Percentiles rank a stretch among this genome's conserved stretches.
Evolutionary conservation across 192 early-diverging fungal genomes (phyloP).

Genomic region (Coemansia sp.): DNA sequence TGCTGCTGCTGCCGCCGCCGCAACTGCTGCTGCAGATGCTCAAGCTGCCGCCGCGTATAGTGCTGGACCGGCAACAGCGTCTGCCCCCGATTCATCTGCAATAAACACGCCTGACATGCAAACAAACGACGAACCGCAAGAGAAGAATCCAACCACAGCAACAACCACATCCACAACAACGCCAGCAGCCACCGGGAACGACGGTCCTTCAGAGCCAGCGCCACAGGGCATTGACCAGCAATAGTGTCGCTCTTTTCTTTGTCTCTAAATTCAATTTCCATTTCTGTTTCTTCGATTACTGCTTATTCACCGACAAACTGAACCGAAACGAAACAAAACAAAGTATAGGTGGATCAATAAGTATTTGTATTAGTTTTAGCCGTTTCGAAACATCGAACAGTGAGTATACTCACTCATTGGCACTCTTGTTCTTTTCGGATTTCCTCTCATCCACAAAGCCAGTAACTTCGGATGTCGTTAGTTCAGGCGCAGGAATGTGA

Average conservation of each 20-base stretch:
- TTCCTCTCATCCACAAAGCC: neutral
- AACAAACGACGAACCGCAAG: neutral
- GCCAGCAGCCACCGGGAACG: neutral
- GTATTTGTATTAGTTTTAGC: too few relatives aligned
- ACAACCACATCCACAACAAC: too few relatives aligned
- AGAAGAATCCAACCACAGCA: neutral
- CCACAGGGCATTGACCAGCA: neutral
- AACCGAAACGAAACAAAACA: neutral
- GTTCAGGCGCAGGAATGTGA: neutral
- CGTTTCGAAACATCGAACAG: too few relatives aligned
- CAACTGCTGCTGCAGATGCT: conserved; percentile 6
- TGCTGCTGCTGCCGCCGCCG: conserved; percentile 31
- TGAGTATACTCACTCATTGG: too few relatives aligned
- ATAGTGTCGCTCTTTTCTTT: neutral
- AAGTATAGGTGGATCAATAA: too few relatives aligned
- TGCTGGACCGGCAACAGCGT: neutral
- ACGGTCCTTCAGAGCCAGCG: neutral
- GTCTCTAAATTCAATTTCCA: neutral
- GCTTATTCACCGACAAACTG: neutral
- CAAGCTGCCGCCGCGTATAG: conserved; percentile 14
- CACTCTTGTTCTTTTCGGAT: neutral
- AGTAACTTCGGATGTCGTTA: neutral
- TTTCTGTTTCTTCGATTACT: neutral
- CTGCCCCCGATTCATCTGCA: neutral
- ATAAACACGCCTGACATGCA: neutral